Conservation (phyloP, 768 basidiomycete genomes). For the Tylopilus cervinicoccineus region DNA sequence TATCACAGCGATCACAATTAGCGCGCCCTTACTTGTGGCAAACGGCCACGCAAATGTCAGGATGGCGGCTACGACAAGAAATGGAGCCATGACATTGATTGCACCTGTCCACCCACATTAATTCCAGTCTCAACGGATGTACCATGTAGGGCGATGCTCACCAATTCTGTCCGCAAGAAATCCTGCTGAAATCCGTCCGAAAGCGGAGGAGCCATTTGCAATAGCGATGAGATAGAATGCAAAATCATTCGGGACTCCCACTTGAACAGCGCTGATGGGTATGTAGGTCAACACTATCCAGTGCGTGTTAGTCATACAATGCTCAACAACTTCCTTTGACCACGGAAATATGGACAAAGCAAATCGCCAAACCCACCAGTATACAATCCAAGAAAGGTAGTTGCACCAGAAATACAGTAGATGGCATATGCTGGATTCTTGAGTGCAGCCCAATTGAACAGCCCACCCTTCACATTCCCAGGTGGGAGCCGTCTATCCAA, state of each 20-base stretch:
- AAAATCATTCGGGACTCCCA: conserved; percentile 47
- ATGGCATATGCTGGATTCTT: conserved; percentile 43
- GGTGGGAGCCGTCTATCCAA: conserved; percentile 52
- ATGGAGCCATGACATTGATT: conserved; percentile 66
- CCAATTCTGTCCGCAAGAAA: conserved; percentile 51
- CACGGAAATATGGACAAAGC: neutral
- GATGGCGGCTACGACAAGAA: conserved; percentile 50
- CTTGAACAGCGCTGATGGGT: conserved; percentile 48
- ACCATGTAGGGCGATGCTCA: conserved; percentile 18
- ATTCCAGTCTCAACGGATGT: neutral
- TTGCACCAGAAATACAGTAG: conserved; percentile 54
- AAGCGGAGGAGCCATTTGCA: conserved; percentile 59
- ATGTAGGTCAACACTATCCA: conserved; percentile 64
- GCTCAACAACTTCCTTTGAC: too few relatives aligned
- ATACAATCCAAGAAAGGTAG: conserved; percentile 66
- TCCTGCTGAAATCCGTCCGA: conserved; percentile 58
- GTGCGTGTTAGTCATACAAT: neutral
- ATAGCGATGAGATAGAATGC: conserved; percentile 65
- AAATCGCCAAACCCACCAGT: conserved; percentile 40
- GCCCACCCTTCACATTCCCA: conserved; percentile 47
- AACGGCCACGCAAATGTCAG: conserved; percentile 74
- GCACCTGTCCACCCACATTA: conserved; percentile 39
- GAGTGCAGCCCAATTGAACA: conserved; percentile 54
- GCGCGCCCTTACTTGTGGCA: conserved; percentile 37
- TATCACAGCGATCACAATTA: conserved; percentile 52